Base-by-base conservation (phyloP, 768 basidiomycete genomes). In the Termitomyces sp. region DNA sequence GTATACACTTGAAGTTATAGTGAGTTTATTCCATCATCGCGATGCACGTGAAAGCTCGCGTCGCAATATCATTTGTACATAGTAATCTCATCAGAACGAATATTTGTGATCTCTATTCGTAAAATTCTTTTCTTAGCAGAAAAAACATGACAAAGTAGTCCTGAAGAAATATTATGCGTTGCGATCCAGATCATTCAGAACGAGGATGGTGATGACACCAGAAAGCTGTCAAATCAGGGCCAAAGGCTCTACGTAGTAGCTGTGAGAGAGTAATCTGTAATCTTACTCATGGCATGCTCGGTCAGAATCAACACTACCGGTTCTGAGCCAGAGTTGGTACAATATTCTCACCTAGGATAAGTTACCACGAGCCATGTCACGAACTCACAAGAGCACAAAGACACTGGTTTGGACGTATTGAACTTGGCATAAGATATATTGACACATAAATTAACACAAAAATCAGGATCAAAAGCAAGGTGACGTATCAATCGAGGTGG, bases 361-460 rank as follows among this genome's bases (percentile, higher is more conserved):
- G 32, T 48, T 39, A 18, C 33, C 54, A 42, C 24, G 32, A 16
- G 11, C 18, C 24, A 9, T 40, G 9, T 18, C n/a, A 35, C 33
- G 4, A 24, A 24, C 15, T 38, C 39, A 32, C 39, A 40, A 9
- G 11, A 16, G 15, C 13, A 18, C 11, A 11, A n/a, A 32, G 12
- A 32, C 6, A 32, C 6, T n/a, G 18, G 16, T 20, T n/a, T 40
- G 24, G 24, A 8, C 39, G 12, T 24, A 57, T 46, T 36, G 15
- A 35, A 22, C 22, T 50, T 59, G 62, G 22, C 62, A 55, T 13
- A n/a, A 9, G 24, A 28, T 28, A 40, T 63, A 67, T 56, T 66
- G 65, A 66, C 62, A 66, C 61, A 65, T 68, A 64, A 63, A 42
- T 11, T 11, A 16, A 18, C 28, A 28, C 28, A 28, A 2, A 44